phyloP scores from a whole-genome alignment of 2,329 filamentous ascomycete genomes.

The Akanthomyces dipterigenus region DNA sequence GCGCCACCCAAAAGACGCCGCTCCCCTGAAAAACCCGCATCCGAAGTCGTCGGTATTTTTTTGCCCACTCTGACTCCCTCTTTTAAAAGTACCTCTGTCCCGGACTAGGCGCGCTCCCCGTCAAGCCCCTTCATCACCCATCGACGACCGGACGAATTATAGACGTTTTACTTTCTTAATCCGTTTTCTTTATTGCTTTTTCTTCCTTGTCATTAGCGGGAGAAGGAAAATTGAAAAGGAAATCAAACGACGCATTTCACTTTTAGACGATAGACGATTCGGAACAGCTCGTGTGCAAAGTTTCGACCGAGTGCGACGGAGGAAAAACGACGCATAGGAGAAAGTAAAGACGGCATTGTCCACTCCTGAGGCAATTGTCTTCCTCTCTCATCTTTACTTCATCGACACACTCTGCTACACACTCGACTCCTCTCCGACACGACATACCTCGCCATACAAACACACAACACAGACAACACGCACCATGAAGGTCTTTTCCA shows the following conservation, averaged over 20 bases:
- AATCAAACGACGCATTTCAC: neutral
- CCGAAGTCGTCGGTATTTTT: conserved; percentile 6
- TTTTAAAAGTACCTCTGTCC: neutral
- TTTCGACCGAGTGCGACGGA: neutral
- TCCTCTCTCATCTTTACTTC: neutral
- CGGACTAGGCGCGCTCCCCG: neutral
- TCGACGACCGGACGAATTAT: conserved; percentile 2
- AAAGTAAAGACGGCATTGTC: neutral
- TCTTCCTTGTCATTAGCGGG: neutral
- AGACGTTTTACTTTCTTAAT: conserved; percentile 6
- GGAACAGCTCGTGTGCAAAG: neutral
- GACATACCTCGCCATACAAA: conserved; percentile 16
- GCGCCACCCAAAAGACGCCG: conserved; percentile 3
- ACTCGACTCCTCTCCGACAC: neutral
- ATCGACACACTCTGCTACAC: neutral
- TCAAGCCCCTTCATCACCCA: neutral
- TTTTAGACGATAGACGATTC: neutral
- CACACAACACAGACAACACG: neutral
- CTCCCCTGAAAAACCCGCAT: conserved; percentile 15
- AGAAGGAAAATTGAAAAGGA: neutral
- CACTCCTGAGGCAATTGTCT: neutral
- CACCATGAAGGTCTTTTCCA: conserved; percentile 91
- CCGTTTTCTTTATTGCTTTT: neutral
- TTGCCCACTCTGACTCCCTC: neutral
- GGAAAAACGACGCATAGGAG: neutral